These are phyloP conservation scores for Phytophthora pinifolia DNA, from an alignment of 352 stramenopile species.

Conservation along the genomic window DNA sequence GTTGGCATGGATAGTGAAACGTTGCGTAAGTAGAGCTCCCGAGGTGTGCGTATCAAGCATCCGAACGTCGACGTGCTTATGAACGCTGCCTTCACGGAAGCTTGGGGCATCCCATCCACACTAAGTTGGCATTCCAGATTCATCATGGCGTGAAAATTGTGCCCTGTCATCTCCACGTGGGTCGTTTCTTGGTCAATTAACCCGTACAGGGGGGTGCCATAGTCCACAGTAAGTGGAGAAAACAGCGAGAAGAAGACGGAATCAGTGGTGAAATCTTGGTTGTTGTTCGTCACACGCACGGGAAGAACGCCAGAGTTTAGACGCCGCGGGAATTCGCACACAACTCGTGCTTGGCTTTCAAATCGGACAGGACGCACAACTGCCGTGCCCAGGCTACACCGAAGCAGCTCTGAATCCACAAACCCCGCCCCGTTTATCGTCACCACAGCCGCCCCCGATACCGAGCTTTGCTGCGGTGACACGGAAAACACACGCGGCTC, in stretches of 20 bases:
- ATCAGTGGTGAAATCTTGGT: conserved; percentile 40
- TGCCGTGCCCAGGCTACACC: conserved; percentile 25
- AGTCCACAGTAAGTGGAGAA: conserved; percentile 22
- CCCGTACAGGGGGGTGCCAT: conserved; percentile 17
- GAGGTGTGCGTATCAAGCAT: conserved; percentile 20
- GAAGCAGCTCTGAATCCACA: conserved; percentile 26
- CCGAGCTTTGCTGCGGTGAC: conserved; percentile 21
- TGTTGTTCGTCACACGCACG: conserved; percentile 39
- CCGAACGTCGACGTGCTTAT: conserved; percentile 4
- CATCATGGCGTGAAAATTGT: conserved; percentile 25
- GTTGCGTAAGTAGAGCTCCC: conserved; percentile 6
- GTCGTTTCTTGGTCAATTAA: conserved; percentile 17
- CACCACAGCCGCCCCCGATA: conserved; percentile 11
- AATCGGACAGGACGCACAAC: conserved; percentile 13
- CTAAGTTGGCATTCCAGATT: conserved; percentile 29
- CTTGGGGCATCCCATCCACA: background rate
- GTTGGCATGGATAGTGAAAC: conserved; percentile 12
- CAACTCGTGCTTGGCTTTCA: conserved; percentile 18
- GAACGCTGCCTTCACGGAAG: background rate
- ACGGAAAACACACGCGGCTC: conserved; percentile 28
- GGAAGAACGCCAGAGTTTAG: conserved; percentile 18
- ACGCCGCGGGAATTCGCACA: conserved; percentile 26
- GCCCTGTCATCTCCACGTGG: conserved; percentile 23
- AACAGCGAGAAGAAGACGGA: conserved; percentile 13
- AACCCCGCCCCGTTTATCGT: conserved; percentile 30